These are phyloP conservation scores for Phanerochaete carnosa DNA, from an alignment of 768 basidiomycete species.

Conservation along the genomic window DNA sequence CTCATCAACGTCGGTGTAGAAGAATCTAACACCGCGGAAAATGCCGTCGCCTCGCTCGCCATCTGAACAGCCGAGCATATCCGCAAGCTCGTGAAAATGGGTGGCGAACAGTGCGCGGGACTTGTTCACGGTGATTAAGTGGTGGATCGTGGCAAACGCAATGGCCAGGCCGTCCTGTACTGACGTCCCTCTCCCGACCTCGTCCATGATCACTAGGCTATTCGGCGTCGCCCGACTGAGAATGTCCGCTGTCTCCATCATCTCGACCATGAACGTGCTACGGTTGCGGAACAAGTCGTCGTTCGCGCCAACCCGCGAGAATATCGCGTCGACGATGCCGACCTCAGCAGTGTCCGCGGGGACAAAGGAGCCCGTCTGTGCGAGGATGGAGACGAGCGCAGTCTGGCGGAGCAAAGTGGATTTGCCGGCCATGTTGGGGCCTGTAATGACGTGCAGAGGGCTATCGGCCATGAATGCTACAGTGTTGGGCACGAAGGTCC, in stretches of 20 bases:
- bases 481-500: slow-evolving; percentile 84
- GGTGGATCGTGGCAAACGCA: slow-evolving; percentile 86
- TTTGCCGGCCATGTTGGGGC: slow-evolving; percentile 96
- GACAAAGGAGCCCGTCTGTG: slow-evolving; percentile 91
- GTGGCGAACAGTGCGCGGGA: slow-evolving; percentile 94
- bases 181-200: slow-evolving; percentile 96
- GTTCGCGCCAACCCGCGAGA: slow-evolving; percentile 92
- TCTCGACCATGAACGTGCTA: slow-evolving; percentile 98
- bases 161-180: slow-evolving; percentile 90
- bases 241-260: slow-evolving; percentile 93
- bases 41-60: slow-evolving; percentile 39
- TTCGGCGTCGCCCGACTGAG: slow-evolving; percentile 75
- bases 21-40: slow-evolving; percentile 72
- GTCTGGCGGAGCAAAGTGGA: slow-evolving; percentile 91
- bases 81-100: slow-evolving; percentile 94
- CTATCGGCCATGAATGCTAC: slow-evolving; percentile 56
- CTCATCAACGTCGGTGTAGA: slow-evolving; percentile 86
- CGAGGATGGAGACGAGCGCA: slow-evolving; percentile 85
- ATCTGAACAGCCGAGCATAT: slow-evolving; percentile 68
- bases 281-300: slow-evolving; percentile 92
- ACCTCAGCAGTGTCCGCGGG: slow-evolving; percentile 80
- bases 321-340: slow-evolving; percentile 87
- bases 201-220: slow-evolving; percentile 99
- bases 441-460: slow-evolving; percentile 82
- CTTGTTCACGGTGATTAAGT: slow-evolving; percentile 65